A percentile compares a stretch with the other conserved stretches of the same genome.
These are phyloP conservation scores for Gossypium rotundifolium DNA, from an alignment of 345 rosid species.

Conservation along the genomic window DNA sequence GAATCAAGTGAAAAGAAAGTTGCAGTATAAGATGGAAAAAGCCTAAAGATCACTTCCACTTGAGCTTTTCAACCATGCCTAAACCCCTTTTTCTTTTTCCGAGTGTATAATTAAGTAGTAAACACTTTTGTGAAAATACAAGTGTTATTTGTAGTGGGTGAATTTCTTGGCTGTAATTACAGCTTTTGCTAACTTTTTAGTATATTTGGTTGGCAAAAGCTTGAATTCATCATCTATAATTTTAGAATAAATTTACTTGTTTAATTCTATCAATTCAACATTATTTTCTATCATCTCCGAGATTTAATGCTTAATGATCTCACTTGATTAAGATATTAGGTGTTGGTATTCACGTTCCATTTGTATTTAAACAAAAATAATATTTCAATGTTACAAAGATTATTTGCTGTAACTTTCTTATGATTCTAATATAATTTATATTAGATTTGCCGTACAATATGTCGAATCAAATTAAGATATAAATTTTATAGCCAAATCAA, in stretches of 20 bases:
- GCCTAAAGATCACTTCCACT: conserved; percentile 12
- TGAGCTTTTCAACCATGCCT: conserved; percentile 10
- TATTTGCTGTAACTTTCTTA: no score
- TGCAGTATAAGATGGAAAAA: conserved; percentile 20
- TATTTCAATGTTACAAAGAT: no score
- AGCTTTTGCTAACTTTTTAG: not conserved
- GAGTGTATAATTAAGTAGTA: conserved; percentile 5
- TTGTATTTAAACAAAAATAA: no score
- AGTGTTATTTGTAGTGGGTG: conserved; percentile 11
- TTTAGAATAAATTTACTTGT: not conserved
- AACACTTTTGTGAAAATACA: conserved; percentile 17
- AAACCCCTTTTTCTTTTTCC: conserved; percentile 7
- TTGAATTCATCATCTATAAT: conserved; percentile 5
- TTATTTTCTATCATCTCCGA: no score
- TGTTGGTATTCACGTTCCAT: no score
- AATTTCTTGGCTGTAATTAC: not conserved
- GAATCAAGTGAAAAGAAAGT: conserved; percentile 26
- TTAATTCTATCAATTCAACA: no score
- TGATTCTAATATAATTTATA: not conserved
- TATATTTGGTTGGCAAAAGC: conserved; percentile 1
- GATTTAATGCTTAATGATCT: no score
- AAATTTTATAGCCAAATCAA: not conserved
- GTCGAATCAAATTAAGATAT: not conserved
- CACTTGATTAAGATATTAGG: no score
- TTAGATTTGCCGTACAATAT: not conserved